These are phyloP conservation scores for Quercus lobata DNA, from an alignment of 331 rosid genomes.

Conservation along the genomic window DNA sequence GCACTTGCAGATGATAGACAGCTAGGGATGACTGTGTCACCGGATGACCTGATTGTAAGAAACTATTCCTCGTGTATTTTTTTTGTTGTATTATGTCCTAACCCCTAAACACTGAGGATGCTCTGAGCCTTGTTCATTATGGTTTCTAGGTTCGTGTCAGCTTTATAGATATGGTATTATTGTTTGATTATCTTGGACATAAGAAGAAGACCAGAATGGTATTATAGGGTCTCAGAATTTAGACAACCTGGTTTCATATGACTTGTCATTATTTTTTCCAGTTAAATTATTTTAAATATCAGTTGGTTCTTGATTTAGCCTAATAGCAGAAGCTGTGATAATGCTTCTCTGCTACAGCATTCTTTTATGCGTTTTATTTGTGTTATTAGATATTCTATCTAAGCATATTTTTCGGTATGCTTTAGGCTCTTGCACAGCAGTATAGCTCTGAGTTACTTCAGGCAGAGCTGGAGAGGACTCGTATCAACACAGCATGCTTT, in stretches of 20 bases:
- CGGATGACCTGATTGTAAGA: constrained; percentile 97
- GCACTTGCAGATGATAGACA: constrained; percentile 71
- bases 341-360: neutral
- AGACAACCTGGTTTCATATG: neutral
- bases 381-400: constrained; percentile 4
- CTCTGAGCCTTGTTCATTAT: neutral
- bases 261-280: neutral
- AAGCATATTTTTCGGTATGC: constrained; percentile 21
- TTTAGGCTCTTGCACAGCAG: constrained; percentile 92
- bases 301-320: neutral
- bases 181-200: neutral
- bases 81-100: neutral
- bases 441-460: constrained; percentile 85
- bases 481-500: constrained; percentile 94
- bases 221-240: neutral
- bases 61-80: constrained; percentile 7
- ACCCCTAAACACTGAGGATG: neutral
- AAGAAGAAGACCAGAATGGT: neutral
- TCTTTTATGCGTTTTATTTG: neutral
- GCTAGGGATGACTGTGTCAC: constrained; percentile 68
- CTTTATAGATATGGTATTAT: neutral
- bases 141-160: constrained; percentile 6
- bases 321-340: neutral
- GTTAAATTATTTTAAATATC: neutral
- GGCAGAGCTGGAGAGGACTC: constrained; percentile 90